Base-by-base conservation (phyloP, 2,329 filamentous ascomycete genomes). In the Tolypocladium paradoxum region DNA sequence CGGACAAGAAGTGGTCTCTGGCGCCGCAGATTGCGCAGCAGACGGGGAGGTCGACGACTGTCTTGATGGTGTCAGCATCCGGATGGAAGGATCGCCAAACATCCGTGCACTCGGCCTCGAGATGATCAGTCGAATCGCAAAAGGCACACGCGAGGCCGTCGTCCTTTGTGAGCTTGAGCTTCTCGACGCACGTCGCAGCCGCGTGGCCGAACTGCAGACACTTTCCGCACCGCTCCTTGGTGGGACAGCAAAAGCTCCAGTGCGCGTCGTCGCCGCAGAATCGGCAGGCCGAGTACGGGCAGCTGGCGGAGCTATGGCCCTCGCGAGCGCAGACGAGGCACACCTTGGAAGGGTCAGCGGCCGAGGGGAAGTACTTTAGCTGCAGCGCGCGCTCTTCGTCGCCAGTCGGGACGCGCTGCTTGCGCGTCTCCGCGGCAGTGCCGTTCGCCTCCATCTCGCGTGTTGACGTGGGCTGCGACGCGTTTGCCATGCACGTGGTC, bases 131-230 rank as follows among this genome's bases (percentile, higher is more conserved):
- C 7, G 75, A 75, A 38, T 70, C 70, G 65, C 86, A 90, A 35
- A 82, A 70, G 12, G 79, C 78, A 63, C 86, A 90, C 3, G 76
- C 74, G 48, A 77, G 69, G 24, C 74, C 73, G 53, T 84, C 81
- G 18, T 74, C 73, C 56, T 75, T 76, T 18, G 75, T 69, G 50
- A 76, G 58, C 3, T 67, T 65, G 43, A 87, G 72, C 55, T 81
- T 81, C 56, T 85, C 81, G 2, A 66, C 60, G 62, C 85, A 89
- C 8, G 68, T 59, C 1, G 65, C 59, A 20, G 68, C 66, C 50
- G 61, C 59, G 61, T 90, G 86, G 11, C 85, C 85, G 45, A 78
- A 70, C 64, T 84, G 79, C 48, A 73, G 76, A 65, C 86, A 89
- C 62, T 81, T 82, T 49, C 60, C 63, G 62, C 82, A 85, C 55